Evolutionary conservation across 2,329 filamentous ascomycete species (phyloP).

Genomic region (Nannizzia gypsea): DNA sequence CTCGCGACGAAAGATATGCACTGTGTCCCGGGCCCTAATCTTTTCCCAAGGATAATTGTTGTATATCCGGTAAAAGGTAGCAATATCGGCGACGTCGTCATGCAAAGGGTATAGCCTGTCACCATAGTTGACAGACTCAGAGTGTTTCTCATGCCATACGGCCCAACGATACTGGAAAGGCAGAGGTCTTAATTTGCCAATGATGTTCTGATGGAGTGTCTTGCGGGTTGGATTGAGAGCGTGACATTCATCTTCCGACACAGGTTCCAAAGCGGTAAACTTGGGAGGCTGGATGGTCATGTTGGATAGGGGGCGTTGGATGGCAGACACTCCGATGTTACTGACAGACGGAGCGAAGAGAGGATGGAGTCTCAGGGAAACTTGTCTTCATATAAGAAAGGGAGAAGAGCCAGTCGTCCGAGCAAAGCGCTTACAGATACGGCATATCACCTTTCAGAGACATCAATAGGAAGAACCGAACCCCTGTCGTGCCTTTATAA

Average conservation of each 20-base stretch:
- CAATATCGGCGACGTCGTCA: conserved; percentile 33
- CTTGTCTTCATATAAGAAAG: background rate
- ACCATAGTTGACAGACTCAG: conserved; percentile 20
- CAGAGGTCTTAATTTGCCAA: conserved; percentile 35
- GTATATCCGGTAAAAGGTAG: conserved; percentile 62
- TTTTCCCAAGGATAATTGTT: conserved; percentile 69
- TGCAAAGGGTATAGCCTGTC: conserved; percentile 29
- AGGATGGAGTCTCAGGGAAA: background rate
- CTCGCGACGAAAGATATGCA: conserved; percentile 69
- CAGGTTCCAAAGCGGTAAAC: background rate
- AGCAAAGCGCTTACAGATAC: background rate
- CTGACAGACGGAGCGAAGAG: background rate
- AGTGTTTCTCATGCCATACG: conserved; percentile 37
- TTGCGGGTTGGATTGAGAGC: conserved; percentile 20
- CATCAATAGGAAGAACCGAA: background rate
- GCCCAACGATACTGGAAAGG: conserved; percentile 39
- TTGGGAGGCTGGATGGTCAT: background rate
- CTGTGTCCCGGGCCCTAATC: conserved; percentile 64
- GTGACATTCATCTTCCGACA: conserved; percentile 13
- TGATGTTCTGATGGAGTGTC: conserved; percentile 33
- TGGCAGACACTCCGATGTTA: background rate
- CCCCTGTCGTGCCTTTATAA: background rate
- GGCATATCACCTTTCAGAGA: background rate
- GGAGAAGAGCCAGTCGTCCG: background rate
- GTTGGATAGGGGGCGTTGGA: background rate